These are phyloP conservation scores for Ophidiomyces ophidiicola DNA, from an alignment of 2,329 filamentous ascomycete species.

Conservation along the genomic window DNA sequence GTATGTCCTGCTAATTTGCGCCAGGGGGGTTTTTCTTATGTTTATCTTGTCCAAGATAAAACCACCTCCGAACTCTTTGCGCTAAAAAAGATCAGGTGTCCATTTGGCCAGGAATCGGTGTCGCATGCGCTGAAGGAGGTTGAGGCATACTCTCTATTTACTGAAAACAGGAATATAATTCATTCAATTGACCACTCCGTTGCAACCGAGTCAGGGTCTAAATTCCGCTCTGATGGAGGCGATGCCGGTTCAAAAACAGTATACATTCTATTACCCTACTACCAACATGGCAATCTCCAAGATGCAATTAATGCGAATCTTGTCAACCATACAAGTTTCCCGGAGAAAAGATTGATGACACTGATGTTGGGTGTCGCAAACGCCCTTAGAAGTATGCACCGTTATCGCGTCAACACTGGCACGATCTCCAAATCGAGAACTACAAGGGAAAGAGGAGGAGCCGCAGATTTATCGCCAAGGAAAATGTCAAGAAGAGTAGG, in stretches of 20 bases:
- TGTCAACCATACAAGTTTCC: constrained; percentile 85
- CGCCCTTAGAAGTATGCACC: constrained; percentile 80
- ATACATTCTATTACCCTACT: constrained; percentile 93
- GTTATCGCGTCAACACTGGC: constrained; percentile 57
- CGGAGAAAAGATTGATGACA: constrained; percentile 74
- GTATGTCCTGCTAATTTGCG: constrained; percentile 1
- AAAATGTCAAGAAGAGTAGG: constrained; percentile 34
- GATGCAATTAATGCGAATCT: constrained; percentile 98
- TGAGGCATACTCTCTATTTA: constrained; percentile 87
- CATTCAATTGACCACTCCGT: constrained; percentile 72
- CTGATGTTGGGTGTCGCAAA: constrained; percentile 86
- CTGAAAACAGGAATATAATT: constrained; percentile 73
- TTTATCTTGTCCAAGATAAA: constrained; percentile 94
- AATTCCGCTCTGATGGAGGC: constrained; percentile 44
- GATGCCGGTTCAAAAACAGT: constrained; percentile 70
- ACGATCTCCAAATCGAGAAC: constrained; percentile 45
- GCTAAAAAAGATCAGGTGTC: constrained; percentile 97
- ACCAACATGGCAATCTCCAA: constrained; percentile 86
- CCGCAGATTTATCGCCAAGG: constrained; percentile 37
- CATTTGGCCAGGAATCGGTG: constrained; percentile 92
- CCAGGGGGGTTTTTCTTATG: constrained; percentile 93
- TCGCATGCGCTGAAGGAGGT: constrained; percentile 92
- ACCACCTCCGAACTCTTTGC: constrained; percentile 73
- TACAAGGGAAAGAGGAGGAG: constrained; percentile 44
- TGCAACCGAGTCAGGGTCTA: constrained; percentile 53